Evolutionary conservation across 495 filamentous ascomycete species (phyloP).

Genomic region (Glonium stellatum): DNA sequence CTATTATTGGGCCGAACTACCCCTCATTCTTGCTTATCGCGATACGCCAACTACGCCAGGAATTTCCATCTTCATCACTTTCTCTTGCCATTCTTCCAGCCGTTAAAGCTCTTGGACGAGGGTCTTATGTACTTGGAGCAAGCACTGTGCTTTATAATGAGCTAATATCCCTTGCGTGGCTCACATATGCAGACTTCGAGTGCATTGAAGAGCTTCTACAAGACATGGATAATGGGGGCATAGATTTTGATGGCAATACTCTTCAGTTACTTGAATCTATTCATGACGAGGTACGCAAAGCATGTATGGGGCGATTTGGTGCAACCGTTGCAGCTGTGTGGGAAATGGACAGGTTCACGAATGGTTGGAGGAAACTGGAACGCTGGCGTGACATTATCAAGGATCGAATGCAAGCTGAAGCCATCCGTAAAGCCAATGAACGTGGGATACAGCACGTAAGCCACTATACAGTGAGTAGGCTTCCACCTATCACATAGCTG

Average conservation of each 20-base stretch:
- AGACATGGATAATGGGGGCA: conserved; percentile 71
- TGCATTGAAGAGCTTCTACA: conserved; percentile 55
- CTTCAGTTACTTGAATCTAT: conserved; percentile 42
- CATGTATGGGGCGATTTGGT: not conserved
- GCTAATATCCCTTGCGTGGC: conserved; percentile 58
- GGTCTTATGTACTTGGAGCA: conserved; percentile 65
- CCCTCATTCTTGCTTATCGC: conserved; percentile 57
- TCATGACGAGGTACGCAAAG: not conserved
- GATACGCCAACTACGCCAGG: conserved; percentile 53
- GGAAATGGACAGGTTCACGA: not conserved
- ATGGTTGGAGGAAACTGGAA: not conserved
- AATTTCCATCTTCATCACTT: conserved; percentile 57
- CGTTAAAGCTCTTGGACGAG: conserved; percentile 62
- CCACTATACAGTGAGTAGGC: too few species aligned
- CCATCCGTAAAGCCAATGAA: not conserved
- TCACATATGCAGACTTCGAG: conserved; percentile 52
- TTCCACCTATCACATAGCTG: too few species aligned
- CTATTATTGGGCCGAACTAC: conserved; percentile 60
- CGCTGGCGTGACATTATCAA: not conserved
- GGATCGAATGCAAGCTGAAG: not conserved
- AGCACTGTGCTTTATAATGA: conserved; percentile 71
- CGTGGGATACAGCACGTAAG: too few species aligned
- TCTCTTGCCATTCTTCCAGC: conserved; percentile 57
- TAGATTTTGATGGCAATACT: conserved; percentile 56
- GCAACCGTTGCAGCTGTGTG: not conserved